Evolutionary conservation across 1,139 yeast species (phyloP), one percentile per base, ranked within the genome.

Genomic region (Petasospora fabianii): DNA sequence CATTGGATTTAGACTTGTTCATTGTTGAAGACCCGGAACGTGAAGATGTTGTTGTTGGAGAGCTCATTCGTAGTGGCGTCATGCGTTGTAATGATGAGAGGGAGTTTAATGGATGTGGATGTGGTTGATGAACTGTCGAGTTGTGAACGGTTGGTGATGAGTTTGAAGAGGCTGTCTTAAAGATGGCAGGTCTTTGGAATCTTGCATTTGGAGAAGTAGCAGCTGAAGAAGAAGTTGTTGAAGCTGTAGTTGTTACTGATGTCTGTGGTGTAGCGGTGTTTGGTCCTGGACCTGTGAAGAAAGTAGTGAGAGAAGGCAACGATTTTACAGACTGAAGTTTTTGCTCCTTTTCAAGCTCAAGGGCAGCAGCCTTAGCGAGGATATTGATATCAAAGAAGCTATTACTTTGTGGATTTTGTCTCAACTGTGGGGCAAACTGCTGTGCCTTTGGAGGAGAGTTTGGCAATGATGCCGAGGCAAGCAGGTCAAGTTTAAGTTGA

Each of bases 331-430:
- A 60, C 51, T 75, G 79, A 42, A 80, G 33, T 18, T 53, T 47
- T 36, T 61, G 60, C 43, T 71, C 76, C 31, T 71, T 69, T 53
- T 73, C 83, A 41, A 85, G 68, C 58, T 84, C 92, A 55, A 84
- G 84, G 6, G 88, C 75, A 2, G 95, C 95, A 3, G 95, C 94
- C 19, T 83, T 75, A 4, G 94, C 95, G 44, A 85, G 64, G 3
- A 84, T 71, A 57, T 84, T 84, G 59, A 85, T 84, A 55, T 83
- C 87, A 61, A 77, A 71, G 38, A 42, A 43, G 10, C 73, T 69
- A 32, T 35, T 43, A 27, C 35, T 34, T 33, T 38, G 33, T 11
- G 32, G 17, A n/a, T 28, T n/a, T 18, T 20, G 29, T n/a, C 16
- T 16, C 16, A 44, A 35, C 18, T 30, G 29, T 22, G 51, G 49